Evolutionary conservation across 2,329 filamentous ascomycete genomes (phyloP).

Genomic region (Cytospora mali): DNA sequence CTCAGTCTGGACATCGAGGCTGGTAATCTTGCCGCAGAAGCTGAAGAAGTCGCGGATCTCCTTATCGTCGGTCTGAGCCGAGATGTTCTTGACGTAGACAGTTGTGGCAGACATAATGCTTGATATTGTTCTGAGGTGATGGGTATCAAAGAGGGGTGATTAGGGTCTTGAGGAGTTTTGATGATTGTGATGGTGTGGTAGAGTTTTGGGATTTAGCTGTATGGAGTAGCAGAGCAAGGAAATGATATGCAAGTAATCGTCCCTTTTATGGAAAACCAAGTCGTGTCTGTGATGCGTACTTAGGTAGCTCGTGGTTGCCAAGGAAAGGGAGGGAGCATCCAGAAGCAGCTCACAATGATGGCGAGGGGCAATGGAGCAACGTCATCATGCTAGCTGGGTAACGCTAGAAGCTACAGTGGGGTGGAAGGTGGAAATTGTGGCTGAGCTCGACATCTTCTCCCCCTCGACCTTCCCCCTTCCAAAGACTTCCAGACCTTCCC

Average conservation of each 20-base stretch:
- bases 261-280: neutral
- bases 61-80: constrained; percentile 77
- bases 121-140: neutral
- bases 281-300: constrained; percentile 1
- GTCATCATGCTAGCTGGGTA: constrained; percentile 22
- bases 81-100: constrained; percentile 90
- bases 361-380: constrained; percentile 27
- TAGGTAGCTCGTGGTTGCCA: constrained; percentile 1
- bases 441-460: constrained; percentile 2
- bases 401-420: constrained; percentile 20
- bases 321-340: constrained; percentile 3
- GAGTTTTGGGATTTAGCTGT: neutral
- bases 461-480: neutral
- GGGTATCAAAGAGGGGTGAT: neutral
- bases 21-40: constrained; percentile 92
- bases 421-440: neutral
- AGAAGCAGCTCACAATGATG: neutral
- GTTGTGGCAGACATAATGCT: constrained; percentile 62
- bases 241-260: neutral
- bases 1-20: constrained; percentile 72
- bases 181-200: neutral
- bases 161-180: neutral
- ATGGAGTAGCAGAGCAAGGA: neutral
- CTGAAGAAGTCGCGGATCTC: constrained; percentile 97
- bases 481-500: neutral